phyloP scores from a whole-genome alignment of 768 basidiomycete genomes.

The Leccinum ochraceum region DNA sequence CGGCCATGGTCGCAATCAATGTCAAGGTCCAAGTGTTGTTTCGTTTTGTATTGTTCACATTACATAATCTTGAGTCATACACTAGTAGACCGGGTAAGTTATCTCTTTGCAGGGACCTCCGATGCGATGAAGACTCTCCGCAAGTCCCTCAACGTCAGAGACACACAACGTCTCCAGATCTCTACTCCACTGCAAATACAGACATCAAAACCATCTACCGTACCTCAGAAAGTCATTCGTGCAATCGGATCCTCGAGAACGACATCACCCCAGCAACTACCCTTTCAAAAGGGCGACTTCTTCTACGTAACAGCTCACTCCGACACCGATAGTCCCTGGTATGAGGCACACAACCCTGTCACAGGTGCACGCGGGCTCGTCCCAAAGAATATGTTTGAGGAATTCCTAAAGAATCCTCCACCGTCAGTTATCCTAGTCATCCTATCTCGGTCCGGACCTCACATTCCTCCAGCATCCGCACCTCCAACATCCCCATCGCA shows the following conservation, averaged over 20 bases:
- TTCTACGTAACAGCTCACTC: slow-evolving; percentile 90
- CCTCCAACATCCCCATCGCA: slow-evolving; percentile 36
- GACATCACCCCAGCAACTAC: slow-evolving; percentile 78
- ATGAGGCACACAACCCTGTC: slow-evolving; percentile 93
- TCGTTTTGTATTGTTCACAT: slow-evolving; percentile 6
- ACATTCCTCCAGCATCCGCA: slow-evolving; percentile 37
- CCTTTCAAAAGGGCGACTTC: slow-evolving; percentile 94
- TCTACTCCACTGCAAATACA: slow-evolving; percentile 71
- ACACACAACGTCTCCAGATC: slow-evolving; percentile 59
- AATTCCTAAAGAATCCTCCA: slow-evolving; percentile 74
- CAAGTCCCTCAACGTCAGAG: slow-evolving; percentile 68
- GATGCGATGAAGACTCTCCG: slow-evolving; percentile 76
- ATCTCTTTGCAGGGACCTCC: too few relatives aligned
- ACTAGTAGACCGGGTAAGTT: not conserved
- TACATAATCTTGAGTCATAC: slow-evolving; percentile 25
- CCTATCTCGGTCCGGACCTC: not conserved
- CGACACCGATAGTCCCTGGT: slow-evolving; percentile 63
- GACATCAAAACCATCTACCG: slow-evolving; percentile 31
- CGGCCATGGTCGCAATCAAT: slow-evolving; percentile 62
- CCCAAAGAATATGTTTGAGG: slow-evolving; percentile 85
- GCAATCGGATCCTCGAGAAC: slow-evolving; percentile 70
- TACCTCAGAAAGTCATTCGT: slow-evolving; percentile 89
- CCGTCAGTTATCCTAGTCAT: slow-evolving; percentile 35
- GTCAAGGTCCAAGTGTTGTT: not conserved
- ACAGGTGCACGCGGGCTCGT: slow-evolving; percentile 91